These are phyloP conservation scores for Pyrenochaeta sp. DNA, from an alignment of 2,329 filamentous ascomycete genomes.

Conservation along the genomic window DNA sequence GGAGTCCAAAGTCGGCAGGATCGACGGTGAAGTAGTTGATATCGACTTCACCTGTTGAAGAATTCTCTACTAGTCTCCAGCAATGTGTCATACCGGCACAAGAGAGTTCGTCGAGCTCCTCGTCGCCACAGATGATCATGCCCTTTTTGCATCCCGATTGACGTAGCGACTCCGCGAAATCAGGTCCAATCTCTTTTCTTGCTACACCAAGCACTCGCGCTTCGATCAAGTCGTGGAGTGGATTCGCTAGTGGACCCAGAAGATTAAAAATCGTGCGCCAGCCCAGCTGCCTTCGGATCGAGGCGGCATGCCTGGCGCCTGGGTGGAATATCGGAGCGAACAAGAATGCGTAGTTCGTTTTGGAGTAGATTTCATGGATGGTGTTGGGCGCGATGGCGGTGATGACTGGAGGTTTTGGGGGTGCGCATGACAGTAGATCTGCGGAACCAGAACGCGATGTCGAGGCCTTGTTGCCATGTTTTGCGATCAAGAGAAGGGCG, in stretches of 20 bases:
- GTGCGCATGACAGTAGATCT: constrained; percentile 82
- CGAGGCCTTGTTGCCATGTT: constrained; percentile 95
- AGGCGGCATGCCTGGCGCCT: constrained; percentile 88
- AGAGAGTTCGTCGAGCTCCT: constrained; percentile 94
- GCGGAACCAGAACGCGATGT: constrained; percentile 96
- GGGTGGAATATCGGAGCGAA: constrained; percentile 97
- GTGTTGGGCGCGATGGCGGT: constrained; percentile 75
- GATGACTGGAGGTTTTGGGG: constrained; percentile 76
- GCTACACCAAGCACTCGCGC: constrained; percentile 94
- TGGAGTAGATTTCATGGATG: constrained; percentile 75
- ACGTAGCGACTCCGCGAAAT: constrained; percentile 85
- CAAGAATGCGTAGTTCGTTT: constrained; percentile 91
- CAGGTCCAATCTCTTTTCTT: constrained; percentile 82
- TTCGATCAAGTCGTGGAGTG: constrained; percentile 80
- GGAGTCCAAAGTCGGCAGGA: constrained; percentile 88
- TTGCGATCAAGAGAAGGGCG: constrained; percentile 83
- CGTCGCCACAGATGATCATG: constrained; percentile 89
- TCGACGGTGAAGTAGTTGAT: constrained; percentile 80
- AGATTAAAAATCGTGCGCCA: constrained; percentile 99
- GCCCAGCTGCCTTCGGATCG: constrained; percentile 85
- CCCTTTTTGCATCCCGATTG: constrained; percentile 82
- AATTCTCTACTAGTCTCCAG: constrained; percentile 75
- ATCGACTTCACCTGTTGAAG: constrained; percentile 57
- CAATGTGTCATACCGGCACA: constrained; percentile 89
- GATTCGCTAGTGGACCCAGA: constrained; percentile 90